A percentile compares a stretch with the other conserved stretches of the same genome.
These are phyloP conservation scores for Camellia lanceoleosa DNA, from an alignment of 148 eudicot genomes.

Conservation along the genomic window DNA sequence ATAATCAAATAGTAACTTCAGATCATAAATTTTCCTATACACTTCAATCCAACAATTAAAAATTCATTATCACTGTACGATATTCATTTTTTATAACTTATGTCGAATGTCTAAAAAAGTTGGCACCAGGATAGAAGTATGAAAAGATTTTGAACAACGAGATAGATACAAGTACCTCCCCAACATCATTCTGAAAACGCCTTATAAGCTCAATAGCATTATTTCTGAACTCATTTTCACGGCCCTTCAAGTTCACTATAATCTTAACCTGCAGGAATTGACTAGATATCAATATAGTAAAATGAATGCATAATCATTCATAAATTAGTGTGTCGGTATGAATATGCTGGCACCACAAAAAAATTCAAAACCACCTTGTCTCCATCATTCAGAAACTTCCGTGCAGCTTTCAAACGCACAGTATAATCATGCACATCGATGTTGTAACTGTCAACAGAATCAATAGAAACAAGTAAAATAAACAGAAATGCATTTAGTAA, in stretches of 20 bases:
- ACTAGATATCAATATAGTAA: conserved; percentile 19
- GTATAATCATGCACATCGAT: conserved; percentile 87
- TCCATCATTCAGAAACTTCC: conserved; percentile 80
- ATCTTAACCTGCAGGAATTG: conserved; percentile 68
- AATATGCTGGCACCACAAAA: neutral
- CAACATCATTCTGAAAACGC: conserved; percentile 72
- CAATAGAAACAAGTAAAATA: conserved; percentile 12
- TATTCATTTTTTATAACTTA: neutral
- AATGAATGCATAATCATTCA: neutral
- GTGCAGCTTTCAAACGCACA: conserved; percentile 85
- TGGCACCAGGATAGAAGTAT: neutral
- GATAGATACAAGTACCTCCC: conserved; percentile 55
- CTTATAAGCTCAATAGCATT: conserved; percentile 74
- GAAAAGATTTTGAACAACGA: neutral
- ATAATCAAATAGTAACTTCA: neutral
- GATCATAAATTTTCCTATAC: neutral
- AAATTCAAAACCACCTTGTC: conserved; percentile 57
- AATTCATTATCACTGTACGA: neutral
- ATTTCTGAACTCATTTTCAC: conserved; percentile 59
- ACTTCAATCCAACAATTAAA: neutral
- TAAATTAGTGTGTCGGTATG: neutral
- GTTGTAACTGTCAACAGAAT: conserved; percentile 57
- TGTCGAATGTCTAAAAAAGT: neutral
- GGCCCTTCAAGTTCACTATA: conserved; percentile 83
- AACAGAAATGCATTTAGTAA: neutral